A percentile compares a stretch with the other conserved stretches of the same genome.
Conservation (phyloP, 352 stramenopile species). For the Stramenopiles sp. region DNA sequence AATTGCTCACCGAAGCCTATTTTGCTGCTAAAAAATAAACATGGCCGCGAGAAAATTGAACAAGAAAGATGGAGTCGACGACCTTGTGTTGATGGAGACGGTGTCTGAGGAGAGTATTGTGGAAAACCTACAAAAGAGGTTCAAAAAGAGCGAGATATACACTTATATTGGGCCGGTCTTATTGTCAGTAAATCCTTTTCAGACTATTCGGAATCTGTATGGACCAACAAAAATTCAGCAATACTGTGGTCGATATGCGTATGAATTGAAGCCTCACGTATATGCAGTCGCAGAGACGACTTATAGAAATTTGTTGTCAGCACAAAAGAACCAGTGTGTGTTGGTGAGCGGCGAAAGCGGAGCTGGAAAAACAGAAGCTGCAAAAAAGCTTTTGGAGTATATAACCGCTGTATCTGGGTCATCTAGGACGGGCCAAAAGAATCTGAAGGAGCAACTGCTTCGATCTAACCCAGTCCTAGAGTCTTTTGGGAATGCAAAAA, state of each 20-base stretch:
- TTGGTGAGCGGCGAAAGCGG: slow-evolving; percentile 59
- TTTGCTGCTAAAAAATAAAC: too few relatives aligned
- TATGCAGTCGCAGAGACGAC: slow-evolving; percentile 58
- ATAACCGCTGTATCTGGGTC: slow-evolving; percentile 51
- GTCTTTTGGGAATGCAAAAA: slow-evolving; percentile 86
- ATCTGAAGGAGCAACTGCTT: slow-evolving; percentile 71
- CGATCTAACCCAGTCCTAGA: slow-evolving; percentile 83
- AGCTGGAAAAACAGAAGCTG: slow-evolving; percentile 73
- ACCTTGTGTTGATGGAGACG: slow-evolving; percentile 45
- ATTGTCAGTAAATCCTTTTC: slow-evolving; percentile 57
- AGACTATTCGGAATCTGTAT: slow-evolving; percentile 44
- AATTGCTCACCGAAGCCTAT: too few relatives aligned
- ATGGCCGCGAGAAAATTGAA: too few relatives aligned
- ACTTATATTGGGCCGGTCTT: slow-evolving; percentile 61
- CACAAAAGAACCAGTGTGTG: slow-evolving; percentile 60
- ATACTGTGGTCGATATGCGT: slow-evolving; percentile 60
- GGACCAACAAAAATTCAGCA: slow-evolving; percentile 48
- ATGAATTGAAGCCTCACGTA: slow-evolving; percentile 48
- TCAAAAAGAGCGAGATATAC: slow-evolving; percentile 60
- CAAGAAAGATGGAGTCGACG: slow-evolving; percentile 30
- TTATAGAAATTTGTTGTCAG: slow-evolving; percentile 67
- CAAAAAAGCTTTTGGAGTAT: slow-evolving; percentile 69
- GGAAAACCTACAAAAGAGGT: slow-evolving; percentile 61
- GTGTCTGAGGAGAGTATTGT: slow-evolving; percentile 53
- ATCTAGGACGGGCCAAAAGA: slow-evolving; percentile 43